Evolutionary conservation across 805 yeast species (phyloP).

Genomic region (Metschnikowia corniflorae): DNA sequence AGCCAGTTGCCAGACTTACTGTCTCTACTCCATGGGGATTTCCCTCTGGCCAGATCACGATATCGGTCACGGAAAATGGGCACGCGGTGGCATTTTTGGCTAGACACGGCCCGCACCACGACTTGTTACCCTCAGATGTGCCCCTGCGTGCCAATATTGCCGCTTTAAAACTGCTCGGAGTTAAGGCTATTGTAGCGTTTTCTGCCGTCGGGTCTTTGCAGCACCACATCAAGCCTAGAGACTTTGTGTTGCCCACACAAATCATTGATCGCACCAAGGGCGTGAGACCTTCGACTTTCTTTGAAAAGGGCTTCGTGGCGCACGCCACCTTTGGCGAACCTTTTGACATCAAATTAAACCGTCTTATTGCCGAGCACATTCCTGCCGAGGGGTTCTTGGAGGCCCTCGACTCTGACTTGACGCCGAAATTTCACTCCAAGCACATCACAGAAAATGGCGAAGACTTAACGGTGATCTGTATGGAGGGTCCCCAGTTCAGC

Average conservation of each 20-base stretch:
- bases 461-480: constrained; percentile 84
- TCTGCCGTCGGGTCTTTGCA: constrained; percentile 95
- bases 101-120: constrained; percentile 91
- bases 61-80: constrained; percentile 72
- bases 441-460: constrained; percentile 51
- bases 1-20: constrained; percentile 80
- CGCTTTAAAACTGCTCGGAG: constrained; percentile 85
- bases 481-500: constrained; percentile 99
- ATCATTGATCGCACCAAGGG: constrained; percentile 97
- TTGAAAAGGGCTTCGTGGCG: constrained; percentile 91
- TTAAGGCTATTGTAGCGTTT: constrained; percentile 84
- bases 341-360: constrained; percentile 71
- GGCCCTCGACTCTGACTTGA: constrained; percentile 41
- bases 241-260: constrained; percentile 95
- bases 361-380: constrained; percentile 53
- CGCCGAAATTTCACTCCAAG: constrained; percentile 59
- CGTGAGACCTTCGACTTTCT: constrained; percentile 82
- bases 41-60: constrained; percentile 91
- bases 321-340: constrained; percentile 98
- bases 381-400: constrained; percentile 48
- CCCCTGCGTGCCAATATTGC: constrained; percentile 95
- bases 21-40: constrained; percentile 95
- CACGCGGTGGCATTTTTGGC: constrained; percentile 91
- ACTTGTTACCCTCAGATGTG: constrained; percentile 84
- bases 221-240: constrained; percentile 86